Conservation (phyloP, 768 basidiomycete species). For the Sistotremastrum niveocremeum region DNA sequence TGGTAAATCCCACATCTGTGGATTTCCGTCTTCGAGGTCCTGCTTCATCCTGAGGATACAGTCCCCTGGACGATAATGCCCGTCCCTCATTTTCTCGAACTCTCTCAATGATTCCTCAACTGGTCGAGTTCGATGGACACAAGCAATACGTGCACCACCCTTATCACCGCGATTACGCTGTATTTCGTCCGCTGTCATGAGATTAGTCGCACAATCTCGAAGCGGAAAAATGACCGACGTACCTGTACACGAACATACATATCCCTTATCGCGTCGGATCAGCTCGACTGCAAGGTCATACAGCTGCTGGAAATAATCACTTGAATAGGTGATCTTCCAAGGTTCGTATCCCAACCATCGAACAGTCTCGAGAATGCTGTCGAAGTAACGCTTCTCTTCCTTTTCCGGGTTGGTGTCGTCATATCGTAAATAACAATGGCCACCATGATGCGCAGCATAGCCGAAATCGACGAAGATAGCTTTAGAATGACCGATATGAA, state of each 20-base stretch:
- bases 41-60: constrained; percentile 96
- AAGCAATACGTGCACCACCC: constrained; percentile 66
- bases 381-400: constrained; percentile 92
- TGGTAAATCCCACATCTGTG: constrained; percentile 99
- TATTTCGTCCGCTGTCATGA: constrained; percentile 72
- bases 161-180: constrained; percentile 72
- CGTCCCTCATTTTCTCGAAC: constrained; percentile 87
- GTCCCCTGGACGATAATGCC: constrained; percentile 82
- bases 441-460: constrained; percentile 90
- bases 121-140: constrained; percentile 76
- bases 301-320: constrained; percentile 85
- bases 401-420: constrained; percentile 99
- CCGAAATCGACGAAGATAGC: constrained; percentile 98
- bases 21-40: constrained; percentile 83
- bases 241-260: constrained; percentile 96
- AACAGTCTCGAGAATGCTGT: constrained; percentile 89
- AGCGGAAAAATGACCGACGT: constrained; percentile 17
- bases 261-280: constrained; percentile 83
- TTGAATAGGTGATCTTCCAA: constrained; percentile 98
- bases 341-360: constrained; percentile 97
- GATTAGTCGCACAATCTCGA: not conserved
- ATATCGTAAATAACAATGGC: constrained; percentile 86
- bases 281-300: constrained; percentile 81
- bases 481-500: constrained; percentile 95
- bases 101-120: constrained; percentile 77